phyloP scores from a whole-genome alignment of 345 rosid species.

The Rhodamnia argentea region DNA sequence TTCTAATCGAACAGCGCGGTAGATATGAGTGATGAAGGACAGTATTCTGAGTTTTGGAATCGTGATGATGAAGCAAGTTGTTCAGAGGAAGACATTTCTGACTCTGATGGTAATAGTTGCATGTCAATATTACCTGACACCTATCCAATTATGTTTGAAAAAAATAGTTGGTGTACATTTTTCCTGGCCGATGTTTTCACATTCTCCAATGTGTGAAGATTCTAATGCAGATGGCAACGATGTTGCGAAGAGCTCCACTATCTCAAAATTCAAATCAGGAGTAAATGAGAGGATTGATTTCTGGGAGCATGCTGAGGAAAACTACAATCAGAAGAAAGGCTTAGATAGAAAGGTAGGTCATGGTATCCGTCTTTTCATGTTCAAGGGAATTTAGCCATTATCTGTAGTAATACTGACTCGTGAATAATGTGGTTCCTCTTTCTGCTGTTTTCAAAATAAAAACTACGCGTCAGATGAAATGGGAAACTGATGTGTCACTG shows the following conservation, averaged over 20 bases:
- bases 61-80: conserved; percentile 62
- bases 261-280: conserved; percentile 39
- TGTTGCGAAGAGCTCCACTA: conserved; percentile 25
- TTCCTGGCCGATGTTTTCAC: not conserved
- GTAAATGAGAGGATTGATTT: conserved; percentile 50
- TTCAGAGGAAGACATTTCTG: conserved; percentile 91
- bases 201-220: conserved; percentile 1
- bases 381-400: not conserved
- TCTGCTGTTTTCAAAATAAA: not conserved
- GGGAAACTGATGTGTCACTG: not conserved
- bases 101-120: conserved; percentile 48
- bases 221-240: conserved; percentile 35
- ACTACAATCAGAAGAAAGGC: conserved; percentile 31
- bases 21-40: conserved; percentile 27
- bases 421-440: not conserved
- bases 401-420: not conserved
- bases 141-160: not conserved
- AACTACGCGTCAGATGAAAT: not conserved
- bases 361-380: not conserved
- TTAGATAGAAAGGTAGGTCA: conserved; percentile 43
- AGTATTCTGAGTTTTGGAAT: conserved; percentile 86
- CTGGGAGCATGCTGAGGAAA: conserved; percentile 70
- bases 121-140: not conserved
- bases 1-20: conserved; percentile 30
- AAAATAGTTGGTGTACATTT: not conserved